Evolutionary conservation across 2,329 filamentous ascomycete genomes (phyloP).

Genomic region (Thelonectria discophora): DNA sequence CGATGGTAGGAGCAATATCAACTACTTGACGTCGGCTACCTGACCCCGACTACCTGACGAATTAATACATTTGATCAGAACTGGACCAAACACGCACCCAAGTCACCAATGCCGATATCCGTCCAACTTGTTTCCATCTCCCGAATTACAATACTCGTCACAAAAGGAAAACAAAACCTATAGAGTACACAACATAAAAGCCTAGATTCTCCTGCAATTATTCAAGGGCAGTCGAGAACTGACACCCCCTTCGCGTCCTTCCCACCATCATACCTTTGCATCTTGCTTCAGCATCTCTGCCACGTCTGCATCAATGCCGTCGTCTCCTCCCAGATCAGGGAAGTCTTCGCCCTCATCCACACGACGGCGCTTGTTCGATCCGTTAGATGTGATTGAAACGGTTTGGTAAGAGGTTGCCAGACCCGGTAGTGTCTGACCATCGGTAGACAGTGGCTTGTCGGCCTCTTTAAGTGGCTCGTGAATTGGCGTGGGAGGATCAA

Average conservation of each 20-base stretch:
- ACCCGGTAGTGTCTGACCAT: constrained; percentile 53
- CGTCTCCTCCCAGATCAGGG: constrained; percentile 62
- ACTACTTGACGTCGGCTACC: no score
- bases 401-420: constrained; percentile 58
- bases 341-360: constrained; percentile 62
- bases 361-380: constrained; percentile 65
- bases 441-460: constrained; percentile 38
- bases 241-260: background rate
- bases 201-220: no score
- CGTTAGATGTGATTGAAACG: constrained; percentile 59
- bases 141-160: no score
- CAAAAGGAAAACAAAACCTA: no score
- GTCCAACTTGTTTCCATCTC: no score
- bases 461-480: constrained; percentile 32
- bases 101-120: no score
- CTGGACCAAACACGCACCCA: no score
- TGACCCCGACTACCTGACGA: no score
- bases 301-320: constrained; percentile 66
- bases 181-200: no score
- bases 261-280: constrained; percentile 20
- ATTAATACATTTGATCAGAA: no score
- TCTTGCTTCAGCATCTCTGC: constrained; percentile 58
- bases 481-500: constrained; percentile 31
- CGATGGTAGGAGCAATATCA: no score
- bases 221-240: no score